These are phyloP conservation scores for Linum lewisii DNA, from an alignment of 345 rosid species.

Conservation along the genomic window DNA sequence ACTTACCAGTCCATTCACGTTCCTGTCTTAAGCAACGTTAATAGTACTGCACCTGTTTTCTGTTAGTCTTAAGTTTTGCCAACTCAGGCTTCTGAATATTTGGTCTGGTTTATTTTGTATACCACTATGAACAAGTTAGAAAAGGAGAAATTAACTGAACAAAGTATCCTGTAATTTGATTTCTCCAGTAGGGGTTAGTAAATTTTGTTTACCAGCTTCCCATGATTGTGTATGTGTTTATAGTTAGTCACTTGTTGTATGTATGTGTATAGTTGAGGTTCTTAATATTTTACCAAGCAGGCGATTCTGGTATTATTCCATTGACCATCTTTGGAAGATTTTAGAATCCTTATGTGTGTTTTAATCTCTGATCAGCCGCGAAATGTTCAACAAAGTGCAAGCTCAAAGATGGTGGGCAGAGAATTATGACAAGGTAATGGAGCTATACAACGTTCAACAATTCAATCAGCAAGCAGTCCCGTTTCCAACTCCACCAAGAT, in stretches of 20 bases:
- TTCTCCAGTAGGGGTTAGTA: background rate
- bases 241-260: background rate
- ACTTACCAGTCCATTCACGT: no score
- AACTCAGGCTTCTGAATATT: background rate
- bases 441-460: slow-evolving; percentile 28
- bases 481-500: slow-evolving; percentile 23
- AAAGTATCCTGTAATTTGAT: background rate
- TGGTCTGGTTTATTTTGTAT: background rate
- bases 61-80: background rate
- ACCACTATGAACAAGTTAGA: no score
- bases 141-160: no score
- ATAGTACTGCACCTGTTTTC: background rate
- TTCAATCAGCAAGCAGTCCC: slow-evolving; percentile 26
- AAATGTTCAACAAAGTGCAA: slow-evolving; percentile 28
- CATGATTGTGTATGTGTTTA: background rate
- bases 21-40: no score
- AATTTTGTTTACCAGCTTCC: no score
- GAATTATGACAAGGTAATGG: slow-evolving; percentile 26
- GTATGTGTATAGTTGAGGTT: no score
- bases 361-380: slow-evolving; percentile 40
- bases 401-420: slow-evolving; percentile 34
- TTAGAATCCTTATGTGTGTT: slow-evolving; percentile 10
- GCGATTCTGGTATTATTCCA: background rate
- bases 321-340: background rate
- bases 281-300: no score